phyloP scores from a whole-genome alignment of 441 rosid species.

The Pelargonium australe region DNA sequence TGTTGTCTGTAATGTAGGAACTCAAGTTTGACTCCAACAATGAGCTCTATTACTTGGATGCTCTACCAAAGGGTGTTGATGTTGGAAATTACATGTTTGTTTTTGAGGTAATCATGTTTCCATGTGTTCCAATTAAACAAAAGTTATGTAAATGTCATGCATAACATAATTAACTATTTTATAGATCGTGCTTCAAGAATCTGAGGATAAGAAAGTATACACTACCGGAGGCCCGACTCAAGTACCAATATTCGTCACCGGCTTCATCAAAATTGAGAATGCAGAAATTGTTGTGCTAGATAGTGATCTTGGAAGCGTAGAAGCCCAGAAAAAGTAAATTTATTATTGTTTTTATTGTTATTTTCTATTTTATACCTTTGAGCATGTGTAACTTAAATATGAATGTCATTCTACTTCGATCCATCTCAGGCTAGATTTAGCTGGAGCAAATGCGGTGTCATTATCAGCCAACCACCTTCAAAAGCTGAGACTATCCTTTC shows the following conservation, averaged over 20 bases:
- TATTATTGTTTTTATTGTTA: constrained; percentile 8
- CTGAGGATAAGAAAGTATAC: constrained; percentile 49
- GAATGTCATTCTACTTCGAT: not conserved
- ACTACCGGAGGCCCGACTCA: constrained; percentile 50
- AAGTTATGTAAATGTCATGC: not conserved
- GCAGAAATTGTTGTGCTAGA: constrained; percentile 76
- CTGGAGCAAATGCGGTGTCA: constrained; percentile 49
- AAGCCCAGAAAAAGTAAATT: constrained; percentile 61
- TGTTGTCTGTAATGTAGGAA: constrained; percentile 41
- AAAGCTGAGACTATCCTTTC: constrained; percentile 68
- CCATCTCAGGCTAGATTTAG: constrained; percentile 53
- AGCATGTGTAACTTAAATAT: too few relatives aligned
- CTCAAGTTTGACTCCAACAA: constrained; percentile 60
- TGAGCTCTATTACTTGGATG: constrained; percentile 40
- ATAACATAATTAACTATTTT: constrained; percentile 16
- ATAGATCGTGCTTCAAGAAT: constrained; percentile 58
- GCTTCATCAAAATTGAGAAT: constrained; percentile 49
- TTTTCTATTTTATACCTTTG: constrained; percentile 13
- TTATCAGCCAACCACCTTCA: constrained; percentile 92
- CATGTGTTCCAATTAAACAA: not conserved
- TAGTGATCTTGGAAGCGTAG: constrained; percentile 72
- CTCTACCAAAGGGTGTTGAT: constrained; percentile 50
- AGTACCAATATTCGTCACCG: constrained; percentile 56
- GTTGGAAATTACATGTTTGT: constrained; percentile 73
- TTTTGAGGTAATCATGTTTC: constrained; percentile 58